These are phyloP conservation scores for Pholiota molesta DNA, from an alignment of 768 basidiomycete genomes.

Conservation along the genomic window DNA sequence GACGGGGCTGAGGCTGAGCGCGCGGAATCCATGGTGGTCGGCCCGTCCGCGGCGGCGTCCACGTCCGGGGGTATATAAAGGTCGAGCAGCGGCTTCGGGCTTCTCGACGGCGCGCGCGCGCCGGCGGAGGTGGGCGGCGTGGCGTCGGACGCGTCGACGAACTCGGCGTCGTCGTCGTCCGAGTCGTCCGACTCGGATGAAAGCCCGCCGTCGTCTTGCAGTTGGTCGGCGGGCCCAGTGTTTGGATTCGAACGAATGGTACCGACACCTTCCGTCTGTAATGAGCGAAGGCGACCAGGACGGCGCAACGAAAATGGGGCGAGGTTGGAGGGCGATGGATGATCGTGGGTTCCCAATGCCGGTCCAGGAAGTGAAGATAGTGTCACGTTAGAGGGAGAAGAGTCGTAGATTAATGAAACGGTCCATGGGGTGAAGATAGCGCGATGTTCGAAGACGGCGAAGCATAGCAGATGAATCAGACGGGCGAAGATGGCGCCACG, in stretches of 20 bases:
- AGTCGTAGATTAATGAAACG: too few relatives aligned
- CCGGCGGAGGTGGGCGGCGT: slow-evolving; percentile 10
- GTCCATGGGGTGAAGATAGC: too few relatives aligned
- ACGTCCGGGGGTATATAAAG: slow-evolving; percentile 23
- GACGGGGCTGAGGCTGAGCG: too few relatives aligned
- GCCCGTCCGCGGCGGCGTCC: not conserved
- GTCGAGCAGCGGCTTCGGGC: slow-evolving; percentile 23
- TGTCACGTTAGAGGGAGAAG: too few relatives aligned
- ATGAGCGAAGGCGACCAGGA: not conserved
- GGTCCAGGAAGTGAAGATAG: too few relatives aligned
- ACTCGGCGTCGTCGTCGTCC: slow-evolving; percentile 36
- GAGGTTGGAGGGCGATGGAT: too few relatives aligned
- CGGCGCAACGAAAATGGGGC: too few relatives aligned
- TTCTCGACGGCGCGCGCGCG: slow-evolving; percentile 16
- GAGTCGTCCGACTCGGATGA: slow-evolving; percentile 43
- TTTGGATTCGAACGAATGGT: slow-evolving; percentile 68
- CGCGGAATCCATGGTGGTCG: not conserved
- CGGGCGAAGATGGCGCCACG: too few relatives aligned
- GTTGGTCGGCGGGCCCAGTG: slow-evolving; percentile 29
- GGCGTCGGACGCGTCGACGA: slow-evolving; percentile 29
- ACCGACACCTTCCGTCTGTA: slow-evolving; percentile 83
- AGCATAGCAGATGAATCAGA: too few relatives aligned
- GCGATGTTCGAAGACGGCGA: too few relatives aligned
- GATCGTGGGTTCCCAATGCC: too few relatives aligned
- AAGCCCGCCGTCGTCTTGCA: slow-evolving; percentile 80